Evolutionary conservation across 1,284 basidiomycete genomes (phyloP).

Genomic region (Trichosporon sp.): DNA sequence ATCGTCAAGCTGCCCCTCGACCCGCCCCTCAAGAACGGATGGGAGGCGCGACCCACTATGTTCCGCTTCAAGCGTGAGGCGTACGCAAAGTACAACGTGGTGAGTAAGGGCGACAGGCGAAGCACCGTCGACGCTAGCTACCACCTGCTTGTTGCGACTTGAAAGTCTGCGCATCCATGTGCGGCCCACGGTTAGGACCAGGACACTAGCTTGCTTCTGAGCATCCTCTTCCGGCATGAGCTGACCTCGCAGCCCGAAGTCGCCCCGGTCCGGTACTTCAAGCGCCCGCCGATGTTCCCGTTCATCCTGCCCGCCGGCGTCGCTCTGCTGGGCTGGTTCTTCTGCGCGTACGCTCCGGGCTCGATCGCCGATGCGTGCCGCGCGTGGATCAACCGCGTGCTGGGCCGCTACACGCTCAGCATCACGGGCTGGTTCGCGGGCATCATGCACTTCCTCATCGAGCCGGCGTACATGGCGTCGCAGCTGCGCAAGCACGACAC

Average conservation of each 20-base stretch:
- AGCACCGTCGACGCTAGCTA: too few relatives aligned
- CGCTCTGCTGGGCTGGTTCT: conserved; percentile 22
- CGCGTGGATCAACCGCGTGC: conserved; percentile 8
- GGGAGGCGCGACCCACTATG: conserved; percentile 21
- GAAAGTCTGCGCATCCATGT: not conserved
- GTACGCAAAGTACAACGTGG: conserved; percentile 26
- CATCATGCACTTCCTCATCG: conserved; percentile 21
- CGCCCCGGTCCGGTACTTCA: conserved; percentile 32
- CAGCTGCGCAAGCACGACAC: conserved; percentile 15
- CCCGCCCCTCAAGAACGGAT: conserved; percentile 23
- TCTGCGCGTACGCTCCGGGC: conserved; percentile 24
- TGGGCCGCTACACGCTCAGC: not conserved
- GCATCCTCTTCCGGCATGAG: not conserved
- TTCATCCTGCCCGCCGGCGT: conserved; percentile 21
- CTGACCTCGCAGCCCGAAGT: conserved; percentile 13
- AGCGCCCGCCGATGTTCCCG: conserved; percentile 26
- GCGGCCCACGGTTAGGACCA: not conserved
- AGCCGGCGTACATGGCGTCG: conserved; percentile 21
- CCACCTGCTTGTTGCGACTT: too few relatives aligned
- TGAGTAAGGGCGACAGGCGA: too few relatives aligned
- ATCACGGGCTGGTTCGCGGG: not conserved
- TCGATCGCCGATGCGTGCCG: conserved; percentile 24
- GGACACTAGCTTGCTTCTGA: not conserved
- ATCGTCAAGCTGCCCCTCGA: conserved; percentile 24
- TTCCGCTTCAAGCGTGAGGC: conserved; percentile 17